Conservation (phyloP, 345 rosid species). For the Viola odorata region DNA sequence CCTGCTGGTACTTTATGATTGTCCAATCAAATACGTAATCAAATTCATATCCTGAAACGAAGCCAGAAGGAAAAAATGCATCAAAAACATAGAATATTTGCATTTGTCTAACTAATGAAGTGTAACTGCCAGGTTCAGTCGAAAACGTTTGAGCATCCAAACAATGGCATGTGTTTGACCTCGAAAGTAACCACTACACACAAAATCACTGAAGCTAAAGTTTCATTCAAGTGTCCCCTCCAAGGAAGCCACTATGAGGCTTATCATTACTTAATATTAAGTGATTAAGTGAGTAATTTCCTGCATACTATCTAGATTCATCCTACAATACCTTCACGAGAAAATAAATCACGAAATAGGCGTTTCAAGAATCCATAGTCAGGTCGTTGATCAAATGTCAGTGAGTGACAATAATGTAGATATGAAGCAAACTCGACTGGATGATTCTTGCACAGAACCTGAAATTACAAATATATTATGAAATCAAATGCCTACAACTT, state of each 20-base stretch:
- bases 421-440: conserved; percentile 90
- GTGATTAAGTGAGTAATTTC: no score
- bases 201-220: no score
- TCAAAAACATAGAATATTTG: not conserved
- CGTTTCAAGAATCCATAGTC: conserved; percentile 84
- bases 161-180: no score
- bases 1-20: conserved; percentile 71
- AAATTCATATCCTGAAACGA: conserved; percentile 60
- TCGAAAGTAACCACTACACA: no score
- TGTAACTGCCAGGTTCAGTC: no score
- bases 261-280: no score
- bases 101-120: no score
- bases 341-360: conserved; percentile 68
- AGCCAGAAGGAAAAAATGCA: not conserved
- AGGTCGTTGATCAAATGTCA: conserved; percentile 76
- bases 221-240: no score
- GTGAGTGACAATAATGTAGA: conserved; percentile 79
- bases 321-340: conserved; percentile 53
- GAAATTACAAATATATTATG: not conserved
- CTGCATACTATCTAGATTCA: no score
- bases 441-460: conserved; percentile 77
- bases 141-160: no score
- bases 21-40: conserved; percentile 97
- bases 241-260: no score
- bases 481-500: not conserved